phyloP scores from a whole-genome alignment of 352 stramenopile species.

The Hyaloperonospora arabidopsidis region DNA sequence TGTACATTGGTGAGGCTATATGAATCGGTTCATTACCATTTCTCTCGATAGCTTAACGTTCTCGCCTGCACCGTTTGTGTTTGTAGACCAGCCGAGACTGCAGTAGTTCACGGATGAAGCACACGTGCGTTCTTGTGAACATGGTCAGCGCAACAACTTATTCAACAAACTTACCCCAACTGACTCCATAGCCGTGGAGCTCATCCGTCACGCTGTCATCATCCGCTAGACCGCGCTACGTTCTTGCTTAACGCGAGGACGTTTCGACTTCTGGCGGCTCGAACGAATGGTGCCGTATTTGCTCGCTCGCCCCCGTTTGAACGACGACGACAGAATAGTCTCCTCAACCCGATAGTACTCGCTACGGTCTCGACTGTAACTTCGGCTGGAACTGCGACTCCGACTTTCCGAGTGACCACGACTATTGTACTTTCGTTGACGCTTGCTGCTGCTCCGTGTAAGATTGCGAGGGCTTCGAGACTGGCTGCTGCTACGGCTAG shows the following conservation, averaged over 20 bases:
- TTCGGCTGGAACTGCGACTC: conserved; percentile 40
- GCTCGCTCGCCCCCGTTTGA: conserved; percentile 13
- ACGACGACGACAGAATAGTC: conserved; percentile 13
- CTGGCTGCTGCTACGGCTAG: conserved; percentile 29
- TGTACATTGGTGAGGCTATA: neutral
- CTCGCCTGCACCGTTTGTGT: no score
- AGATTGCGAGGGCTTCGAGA: conserved; percentile 29
- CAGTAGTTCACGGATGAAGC: conserved; percentile 7
- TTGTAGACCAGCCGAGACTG: conserved; percentile 2
- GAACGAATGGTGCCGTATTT: conserved; percentile 14
- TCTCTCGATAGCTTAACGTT: no score
- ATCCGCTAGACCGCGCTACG: conserved; percentile 20
- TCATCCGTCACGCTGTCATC: neutral
- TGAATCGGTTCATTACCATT: neutral
- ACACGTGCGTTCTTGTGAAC: conserved; percentile 5
- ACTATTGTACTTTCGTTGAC: conserved; percentile 34
- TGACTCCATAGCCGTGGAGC: no score
- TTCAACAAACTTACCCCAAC: conserved; percentile 8
- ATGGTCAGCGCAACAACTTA: conserved; percentile 6
- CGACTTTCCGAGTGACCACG: conserved; percentile 29
- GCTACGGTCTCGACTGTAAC: conserved; percentile 28
- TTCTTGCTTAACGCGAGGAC: conserved; percentile 28
- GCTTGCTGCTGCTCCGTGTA: conserved; percentile 28
- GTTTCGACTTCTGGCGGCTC: conserved; percentile 15
- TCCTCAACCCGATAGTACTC: conserved; percentile 25